Base-by-base conservation (phyloP, 2,329 filamentous ascomycete species). In the Lizonia empirigonia region DNA sequence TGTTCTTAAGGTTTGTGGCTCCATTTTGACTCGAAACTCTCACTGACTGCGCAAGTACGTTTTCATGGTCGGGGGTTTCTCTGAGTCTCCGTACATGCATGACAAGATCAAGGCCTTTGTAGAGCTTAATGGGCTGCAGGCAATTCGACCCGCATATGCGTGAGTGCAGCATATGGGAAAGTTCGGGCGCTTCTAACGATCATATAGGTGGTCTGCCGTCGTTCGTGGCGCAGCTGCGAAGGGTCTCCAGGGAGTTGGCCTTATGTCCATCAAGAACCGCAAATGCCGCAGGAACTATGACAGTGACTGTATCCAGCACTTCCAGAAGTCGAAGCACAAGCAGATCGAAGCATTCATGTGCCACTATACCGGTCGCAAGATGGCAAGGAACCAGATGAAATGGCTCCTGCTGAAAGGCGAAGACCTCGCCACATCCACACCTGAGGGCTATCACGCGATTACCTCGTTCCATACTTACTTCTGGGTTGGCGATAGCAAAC, bases 1-100 rank as follows among this genome's bases (percentile, higher is more conserved):
- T 0, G n/a, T 50, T 3, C 16, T 62, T n/a, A 66, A 60, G 44
- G 63, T 64, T n/a, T n/a, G n/a, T n/a, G n/a, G n/a, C n/a, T n/a
- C n/a, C n/a, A n/a, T n/a, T n/a, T n/a, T n/a, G n/a, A n/a, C n/a
- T n/a, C n/a, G n/a, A n/a, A n/a, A n/a, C n/a, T n/a, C n/a, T n/a
- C n/a, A n/a, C n/a, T n/a, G n/a, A n/a, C n/a, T n/a, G n/a, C n/a
- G n/a, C n/a, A n/a, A 62, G 64, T 64, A 48, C 7, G 16, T 68
- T 0, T 62, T 68, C 47, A 26, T 69, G 20, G 62, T 70, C 1
- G 66, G 65, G 1, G 67, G 68, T 0, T 68, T 70, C n/a, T 59
- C 66, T 0, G 61, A 65, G 18, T 64, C 59, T 0, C 51, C 61
- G 0, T 70, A 68, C 32, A 59, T 69, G 29, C 55, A 53, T 7